phyloP scores from a whole-genome alignment of 345 rosid species.

The Capsella bursapastoris region DNA sequence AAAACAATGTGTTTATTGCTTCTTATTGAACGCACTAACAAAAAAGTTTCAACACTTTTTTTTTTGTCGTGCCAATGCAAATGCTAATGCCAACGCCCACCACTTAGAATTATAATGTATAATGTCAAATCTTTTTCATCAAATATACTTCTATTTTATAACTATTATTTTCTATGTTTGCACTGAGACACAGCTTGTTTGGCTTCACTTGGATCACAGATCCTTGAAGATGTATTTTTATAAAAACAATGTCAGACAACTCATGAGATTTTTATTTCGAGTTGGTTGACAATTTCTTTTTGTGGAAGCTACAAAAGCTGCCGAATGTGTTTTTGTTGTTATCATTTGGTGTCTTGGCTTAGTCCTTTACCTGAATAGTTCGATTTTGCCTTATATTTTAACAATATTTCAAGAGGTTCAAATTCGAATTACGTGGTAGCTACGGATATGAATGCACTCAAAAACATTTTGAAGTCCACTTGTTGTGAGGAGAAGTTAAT shows the following conservation, averaged over 20 bases:
- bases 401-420: slow-evolving; percentile 40
- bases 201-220: slow-evolving; percentile 28
- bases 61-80: slow-evolving; percentile 10
- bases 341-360: slow-evolving; percentile 39
- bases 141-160: neutral
- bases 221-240: neutral
- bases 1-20: slow-evolving; percentile 31
- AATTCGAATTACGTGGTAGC: slow-evolving; percentile 45
- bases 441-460: slow-evolving; percentile 28
- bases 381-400: slow-evolving; percentile 23
- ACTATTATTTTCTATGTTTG: neutral
- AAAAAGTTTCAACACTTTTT: neutral
- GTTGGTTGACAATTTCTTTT: slow-evolving; percentile 34
- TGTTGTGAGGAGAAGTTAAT: neutral
- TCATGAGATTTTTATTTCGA: slow-evolving; percentile 34
- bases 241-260: slow-evolving; percentile 12
- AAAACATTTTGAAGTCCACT: slow-evolving; percentile 29
- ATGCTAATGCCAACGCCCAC: slow-evolving; percentile 4
- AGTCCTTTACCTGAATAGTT: slow-evolving; percentile 40
- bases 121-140: neutral
- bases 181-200: slow-evolving; percentile 29
- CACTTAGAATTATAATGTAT: neutral
- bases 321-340: slow-evolving; percentile 38
- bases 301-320: slow-evolving; percentile 35
- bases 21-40: slow-evolving; percentile 23